Evolutionary conservation across 129 eudicot species (phyloP), one percentile per base, ranked within the genome.

Genomic region (Escallonia herrerae): DNA sequence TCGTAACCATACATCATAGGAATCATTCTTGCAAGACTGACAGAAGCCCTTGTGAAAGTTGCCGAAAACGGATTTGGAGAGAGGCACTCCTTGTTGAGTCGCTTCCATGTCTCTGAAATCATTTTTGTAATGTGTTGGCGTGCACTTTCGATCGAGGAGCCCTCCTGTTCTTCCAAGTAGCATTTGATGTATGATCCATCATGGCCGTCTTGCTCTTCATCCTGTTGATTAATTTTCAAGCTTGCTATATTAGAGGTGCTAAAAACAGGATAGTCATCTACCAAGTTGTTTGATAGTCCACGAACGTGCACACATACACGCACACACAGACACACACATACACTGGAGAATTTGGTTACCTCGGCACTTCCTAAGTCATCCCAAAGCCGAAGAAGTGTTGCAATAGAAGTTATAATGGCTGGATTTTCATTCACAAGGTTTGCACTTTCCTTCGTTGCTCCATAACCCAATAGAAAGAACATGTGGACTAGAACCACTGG

Each of bases 351-450:
- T 22, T 0, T 72, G 51, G 48, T 13, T 67, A 79, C 85, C 83
- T 77, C 56, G 13, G 86, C 79, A 71, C 74, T 77, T 63, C 83
- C 85, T 67, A 84, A 61, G 49, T 83, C 89, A 67, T 83, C 93
- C 87, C 85, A 85, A 67, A 85, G 87, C 55, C 93, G 87, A 65
- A 85, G 85, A 67, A 85, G 82, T 53, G 79, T 77, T 3, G 78
- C 81, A 5, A 74, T 73, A 58, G 74, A 74, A 61, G 60, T 67
- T 10, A 66, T 62, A 46, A 86, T 78, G 10, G 57, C 45, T 41
- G 74, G 56, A 8, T 66, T 53, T n/a, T 79, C 74, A 5, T 68
- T 38, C 47, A 78, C 64, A 59, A 47, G 10, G 43, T 62, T 59
- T 5, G 74, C 67, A 8, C 56, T 74, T 47, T 68, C 69, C 8